Percentiles rank a stretch among this genome's conserved stretches.
phyloP scores from a whole-genome alignment of 768 basidiomycete species.

The Kwoniella heveanensis region DNA sequence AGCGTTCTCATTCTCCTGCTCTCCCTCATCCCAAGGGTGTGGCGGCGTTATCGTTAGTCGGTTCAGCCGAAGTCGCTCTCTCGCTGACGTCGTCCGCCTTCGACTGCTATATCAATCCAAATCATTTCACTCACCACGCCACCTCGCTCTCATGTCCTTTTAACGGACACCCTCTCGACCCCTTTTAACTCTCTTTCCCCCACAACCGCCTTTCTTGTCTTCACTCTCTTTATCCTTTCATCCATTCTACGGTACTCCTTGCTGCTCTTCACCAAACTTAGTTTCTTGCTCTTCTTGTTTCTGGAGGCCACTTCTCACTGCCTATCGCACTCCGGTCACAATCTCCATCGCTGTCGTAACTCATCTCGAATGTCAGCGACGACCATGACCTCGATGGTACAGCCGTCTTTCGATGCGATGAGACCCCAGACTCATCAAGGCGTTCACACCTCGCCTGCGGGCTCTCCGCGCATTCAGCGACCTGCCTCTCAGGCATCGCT shows the following conservation, averaged over 20 bases:
- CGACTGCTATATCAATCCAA: background rate
- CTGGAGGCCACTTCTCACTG: background rate
- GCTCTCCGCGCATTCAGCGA: constrained; percentile 38
- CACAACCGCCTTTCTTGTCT: constrained; percentile 19
- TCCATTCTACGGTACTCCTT: constrained; percentile 31
- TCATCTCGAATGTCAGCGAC: background rate
- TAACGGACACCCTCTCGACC: constrained; percentile 28
- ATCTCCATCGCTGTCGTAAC: background rate
- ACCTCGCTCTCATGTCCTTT: constrained; percentile 23
- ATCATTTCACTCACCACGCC: constrained; percentile 5
- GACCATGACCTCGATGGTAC: constrained; percentile 28
- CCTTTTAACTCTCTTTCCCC: constrained; percentile 19
- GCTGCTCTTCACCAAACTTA: constrained; percentile 21
- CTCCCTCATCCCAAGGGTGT: constrained; percentile 33
- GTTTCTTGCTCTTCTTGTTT: constrained; percentile 2
- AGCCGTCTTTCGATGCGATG: constrained; percentile 23
- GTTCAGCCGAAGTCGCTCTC: constrained; percentile 9
- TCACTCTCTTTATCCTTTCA: constrained; percentile 35
- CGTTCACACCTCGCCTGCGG: constrained; percentile 33
- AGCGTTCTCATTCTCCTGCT: constrained; percentile 11
- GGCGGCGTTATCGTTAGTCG: constrained; percentile 19
- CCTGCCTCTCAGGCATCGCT: constrained; percentile 39
- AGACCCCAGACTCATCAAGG: constrained; percentile 45
- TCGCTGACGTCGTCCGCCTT: constrained; percentile 22
- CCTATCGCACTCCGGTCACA: background rate